Evolutionary conservation across 2,329 filamentous ascomycete genomes (phyloP), one percentile per base, ranked within the genome.

Genomic region (Zalaria obscura): DNA sequence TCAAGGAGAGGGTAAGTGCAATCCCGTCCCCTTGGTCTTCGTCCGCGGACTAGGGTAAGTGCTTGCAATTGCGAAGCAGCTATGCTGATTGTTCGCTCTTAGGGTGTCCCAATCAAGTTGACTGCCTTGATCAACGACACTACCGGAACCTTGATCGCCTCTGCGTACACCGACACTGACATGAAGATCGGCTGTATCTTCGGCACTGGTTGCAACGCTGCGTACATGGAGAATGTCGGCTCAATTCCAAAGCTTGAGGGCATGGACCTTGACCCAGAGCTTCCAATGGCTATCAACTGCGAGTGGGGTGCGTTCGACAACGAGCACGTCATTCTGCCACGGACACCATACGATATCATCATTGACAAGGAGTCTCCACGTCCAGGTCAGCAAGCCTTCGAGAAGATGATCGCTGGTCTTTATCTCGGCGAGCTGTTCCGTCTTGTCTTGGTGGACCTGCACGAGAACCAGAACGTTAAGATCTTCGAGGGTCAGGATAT

Each of bases 161-260:
- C 89, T 26, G 82, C 86, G 27, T 98, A 98, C 66, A 96, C 89
- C n/a, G 88, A 98, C 59, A 69, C 80, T 36, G 77, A 80, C 52
- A 93, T 95, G 76, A 87, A 79, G 66, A 91, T 96, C 55, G 91
- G 91, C 42, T 95, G 89, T 64, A 98, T 98, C 58, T 98, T 98
- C 55, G 91, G 91, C 53, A 98, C 91, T 8, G 91, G 91, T 45
- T 95, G 91, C 68, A 98, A 98, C 56, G 91, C 89, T 34, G 91
- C 91, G 33, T 98, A 98, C 68, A 93, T 98, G 83, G 91, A 98
- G 65, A 67, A 93, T 55, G 84, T 77, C 49, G 87, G 86, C 49
- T 84, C 81, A 8, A 86, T 98, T 49, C 89, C 88, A 49, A 98
- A 98, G 72, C 76, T 98, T 41, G 85, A 83, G 7, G 78, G 95